A percentile compares a stretch with the other conserved stretches of the same genome.
Conservation (phyloP, 2,329 filamentous ascomycete genomes). For the Colletotrichum australisinense region DNA sequence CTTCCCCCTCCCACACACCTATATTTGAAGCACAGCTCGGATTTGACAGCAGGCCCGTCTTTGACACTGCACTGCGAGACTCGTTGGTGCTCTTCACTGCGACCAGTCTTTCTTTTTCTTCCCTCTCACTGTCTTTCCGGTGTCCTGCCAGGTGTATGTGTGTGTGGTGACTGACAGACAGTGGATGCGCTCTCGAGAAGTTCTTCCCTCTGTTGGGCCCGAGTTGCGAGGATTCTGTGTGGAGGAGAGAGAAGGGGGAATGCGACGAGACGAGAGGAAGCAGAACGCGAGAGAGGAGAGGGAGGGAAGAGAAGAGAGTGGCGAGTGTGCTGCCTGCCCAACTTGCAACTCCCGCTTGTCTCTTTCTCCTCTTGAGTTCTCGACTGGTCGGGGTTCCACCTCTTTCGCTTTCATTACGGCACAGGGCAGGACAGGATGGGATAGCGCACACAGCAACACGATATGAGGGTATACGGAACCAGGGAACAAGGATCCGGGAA, state of each 20-base stretch:
- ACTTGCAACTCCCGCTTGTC: neutral
- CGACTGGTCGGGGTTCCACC: neutral
- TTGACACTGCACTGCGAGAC: neutral
- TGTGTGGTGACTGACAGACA: no score
- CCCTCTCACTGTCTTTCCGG: neutral
- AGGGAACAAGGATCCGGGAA: neutral
- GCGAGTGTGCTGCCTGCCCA: neutral
- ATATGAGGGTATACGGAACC: neutral
- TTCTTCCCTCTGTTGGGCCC: no score
- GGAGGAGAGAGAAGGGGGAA: neutral
- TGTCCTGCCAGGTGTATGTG: neutral
- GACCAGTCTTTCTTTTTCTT: neutral
- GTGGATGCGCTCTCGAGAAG: no score
- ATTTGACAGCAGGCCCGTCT: no score
- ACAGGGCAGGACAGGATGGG: neutral
- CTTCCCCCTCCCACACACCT: no score
- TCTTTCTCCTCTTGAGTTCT: no score
- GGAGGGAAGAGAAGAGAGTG: neutral
- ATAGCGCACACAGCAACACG: neutral
- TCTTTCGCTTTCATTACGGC: neutral
- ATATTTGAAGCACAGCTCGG: no score
- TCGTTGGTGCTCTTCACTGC: no score
- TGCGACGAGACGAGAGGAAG: neutral
- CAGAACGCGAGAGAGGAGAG: neutral
- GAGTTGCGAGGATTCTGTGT: no score